These are phyloP conservation scores for Anethum foeniculum DNA, from an alignment of 140 eudicot genomes.

Conservation along the genomic window DNA sequence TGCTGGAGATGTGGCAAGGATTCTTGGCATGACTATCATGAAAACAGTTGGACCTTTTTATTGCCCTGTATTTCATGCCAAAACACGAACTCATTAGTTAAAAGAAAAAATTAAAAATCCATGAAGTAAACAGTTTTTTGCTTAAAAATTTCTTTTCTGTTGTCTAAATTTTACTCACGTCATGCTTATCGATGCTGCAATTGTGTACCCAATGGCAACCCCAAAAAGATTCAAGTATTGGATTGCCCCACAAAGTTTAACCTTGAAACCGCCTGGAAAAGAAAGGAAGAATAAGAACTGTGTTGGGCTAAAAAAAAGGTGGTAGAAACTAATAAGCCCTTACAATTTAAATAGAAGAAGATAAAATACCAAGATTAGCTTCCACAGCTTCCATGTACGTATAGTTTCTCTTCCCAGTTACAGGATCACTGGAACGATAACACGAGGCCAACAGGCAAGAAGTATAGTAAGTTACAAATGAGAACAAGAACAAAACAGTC, in stretches of 20 bases:
- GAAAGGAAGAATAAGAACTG: neutral
- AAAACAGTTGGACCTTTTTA: constrained; percentile 49
- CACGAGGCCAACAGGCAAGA: constrained; percentile 46
- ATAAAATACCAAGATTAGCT: constrained; percentile 35
- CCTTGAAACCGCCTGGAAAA: constrained; percentile 43
- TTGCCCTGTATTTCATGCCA: constrained; percentile 33
- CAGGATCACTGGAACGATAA: constrained; percentile 40
- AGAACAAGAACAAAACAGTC: constrained; percentile 32
- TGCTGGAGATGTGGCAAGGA: constrained; percentile 40
- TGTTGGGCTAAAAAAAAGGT: neutral
- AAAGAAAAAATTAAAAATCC: too few species aligned
- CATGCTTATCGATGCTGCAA: constrained; percentile 69
- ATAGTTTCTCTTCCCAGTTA: constrained; percentile 45
- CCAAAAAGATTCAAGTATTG: constrained; percentile 49
- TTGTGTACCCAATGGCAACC: constrained; percentile 61
- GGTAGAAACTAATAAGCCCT: neutral
- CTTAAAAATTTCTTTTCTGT: too few species aligned
- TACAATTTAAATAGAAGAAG: neutral
- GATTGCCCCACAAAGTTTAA: constrained; percentile 42
- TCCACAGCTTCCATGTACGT: constrained; percentile 52
- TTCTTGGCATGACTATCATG: constrained; percentile 34
- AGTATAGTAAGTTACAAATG: constrained; percentile 41
- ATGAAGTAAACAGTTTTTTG: neutral
- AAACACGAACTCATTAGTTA: neutral
- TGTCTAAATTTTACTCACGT: constrained; percentile 25